Base-by-base conservation (phyloP, 2,329 filamentous ascomycete genomes). In the Teratosphaeria pseudoeucalypti region DNA sequence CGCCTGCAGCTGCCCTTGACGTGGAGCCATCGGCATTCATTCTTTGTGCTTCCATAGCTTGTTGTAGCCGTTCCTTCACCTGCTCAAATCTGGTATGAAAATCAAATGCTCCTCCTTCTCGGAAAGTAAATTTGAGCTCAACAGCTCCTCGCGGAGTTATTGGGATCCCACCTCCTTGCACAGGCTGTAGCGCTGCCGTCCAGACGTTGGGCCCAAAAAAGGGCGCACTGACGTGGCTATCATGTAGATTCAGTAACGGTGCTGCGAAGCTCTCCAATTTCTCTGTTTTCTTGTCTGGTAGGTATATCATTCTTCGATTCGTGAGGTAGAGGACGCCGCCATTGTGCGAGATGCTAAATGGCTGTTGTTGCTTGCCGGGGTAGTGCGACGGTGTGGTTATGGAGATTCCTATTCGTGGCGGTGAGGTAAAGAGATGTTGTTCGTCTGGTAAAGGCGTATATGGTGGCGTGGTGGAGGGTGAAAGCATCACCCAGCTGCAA, bases 161-260 rank as follows among this genome's bases (percentile, higher is more conserved):
- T 0, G 92, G 89, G 56, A 96, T 89, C 56, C 90, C 89, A 43
- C 94, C 94, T 39, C 89, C 89, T 0, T 87, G 78, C 27, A 95
- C 89, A 1, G 92, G 90, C 67, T 88, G 87, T 60, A 95, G 85
- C 53, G 87, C 77, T 27, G 88, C 88, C 59, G 85, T 85, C 92
- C 92, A 97, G 65, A 89, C 87, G 79, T 95, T 96, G 4, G 90
- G 87, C 23, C 92, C 92, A 73, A 96, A 95, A 80, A 92, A 95
- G 37, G 92, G 92, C 2, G 92, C 89, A 34, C 87, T 85, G 62
- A 95, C 88, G 69, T 89, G 89, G 6, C 88, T 88, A 74, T 97
- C 92, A 74, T 89, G 84, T 53, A 95, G 83, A 71, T 92, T 92
- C 64, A 96, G 82, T 62, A 96, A 88, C 49, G 92, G 92, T 0